These are phyloP conservation scores for Aeminium ludgeri DNA, from an alignment of 495 filamentous ascomycete species.

Conservation along the genomic window DNA sequence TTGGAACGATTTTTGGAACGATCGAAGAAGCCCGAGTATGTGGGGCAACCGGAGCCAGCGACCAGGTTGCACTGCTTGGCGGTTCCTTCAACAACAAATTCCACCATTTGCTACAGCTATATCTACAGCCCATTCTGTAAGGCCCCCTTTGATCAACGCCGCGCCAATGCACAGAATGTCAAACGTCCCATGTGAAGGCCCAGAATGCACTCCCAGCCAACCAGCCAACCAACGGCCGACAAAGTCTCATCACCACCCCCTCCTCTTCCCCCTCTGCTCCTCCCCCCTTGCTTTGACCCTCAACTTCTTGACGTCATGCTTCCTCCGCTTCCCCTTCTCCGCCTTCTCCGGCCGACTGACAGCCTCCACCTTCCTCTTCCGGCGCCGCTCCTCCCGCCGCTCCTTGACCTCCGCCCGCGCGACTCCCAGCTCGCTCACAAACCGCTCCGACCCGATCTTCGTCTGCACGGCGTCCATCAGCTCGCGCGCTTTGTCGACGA, in stretches of 20 bases:
- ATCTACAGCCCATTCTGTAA: too few relatives aligned
- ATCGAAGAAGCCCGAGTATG: too few relatives aligned
- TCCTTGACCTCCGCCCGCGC: constrained; percentile 52
- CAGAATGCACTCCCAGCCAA: too few relatives aligned
- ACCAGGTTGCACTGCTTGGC: too few relatives aligned
- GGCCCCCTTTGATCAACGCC: too few relatives aligned
- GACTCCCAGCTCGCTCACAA: constrained; percentile 46
- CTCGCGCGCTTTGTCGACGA: constrained; percentile 53
- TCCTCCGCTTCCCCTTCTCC: constrained; percentile 65
- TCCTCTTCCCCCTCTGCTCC: constrained; percentile 52
- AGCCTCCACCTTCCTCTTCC: constrained; percentile 73
- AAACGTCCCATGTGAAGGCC: too few relatives aligned
- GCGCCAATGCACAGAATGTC: too few relatives aligned
- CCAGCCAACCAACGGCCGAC: not conserved
- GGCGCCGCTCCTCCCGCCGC: constrained; percentile 52
- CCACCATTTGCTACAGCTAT: too few relatives aligned
- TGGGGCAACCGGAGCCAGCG: too few relatives aligned
- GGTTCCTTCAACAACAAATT: too few relatives aligned
- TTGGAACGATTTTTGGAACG: too few relatives aligned
- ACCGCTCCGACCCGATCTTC: constrained; percentile 67
- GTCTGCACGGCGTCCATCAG: constrained; percentile 60
- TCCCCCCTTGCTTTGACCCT: constrained; percentile 59
- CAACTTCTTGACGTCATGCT: constrained; percentile 68
- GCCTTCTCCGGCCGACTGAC: constrained; percentile 59
- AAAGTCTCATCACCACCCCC: constrained; percentile 48